Base-by-base conservation (phyloP, 164 flowering plant genomes). In the Taxillus chinensis region DNA sequence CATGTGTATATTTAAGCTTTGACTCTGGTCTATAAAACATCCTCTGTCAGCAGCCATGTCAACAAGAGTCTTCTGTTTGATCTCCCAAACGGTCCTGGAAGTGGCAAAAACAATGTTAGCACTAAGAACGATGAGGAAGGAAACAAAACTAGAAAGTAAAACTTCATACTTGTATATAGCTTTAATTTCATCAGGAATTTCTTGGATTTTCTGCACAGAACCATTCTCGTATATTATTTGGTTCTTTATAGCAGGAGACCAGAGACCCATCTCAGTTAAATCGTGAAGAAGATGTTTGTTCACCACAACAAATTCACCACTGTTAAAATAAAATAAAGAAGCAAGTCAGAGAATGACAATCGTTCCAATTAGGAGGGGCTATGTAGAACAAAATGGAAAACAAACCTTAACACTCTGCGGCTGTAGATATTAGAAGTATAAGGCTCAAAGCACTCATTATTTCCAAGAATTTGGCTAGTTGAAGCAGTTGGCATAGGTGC, bases 401-500 rank as follows among this genome's bases (percentile, higher is more conserved):
- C 68, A 72, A 66, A 92, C 96, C 98, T 93, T 60, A 93, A 67
- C 64, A 93, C 99, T 73, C 99, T 80, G 61, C 97, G 89, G 63
- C 87, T 88, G 71, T 93, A 93, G 63, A 93, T 90, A 58, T 93
- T 93, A 62, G 97, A 93, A 63, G 99, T 93, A 65, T 93, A 93
- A 55, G 97, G 99, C 74, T 93, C 99, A 77, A 93, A 93, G 68
- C 99, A 93, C 66, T 93, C 99, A 69, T 93, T 93, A 70, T 93
- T 93, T 55, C 99, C 99, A 69, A 93, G 91, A 69, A 93, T 89
- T 75, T 93, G 99, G 72, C 97, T 93, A 63, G 99, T 93, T 64
- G 99, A 93, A 59, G 99, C 99, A 76, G 99, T 93, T 8, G 99
- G 99, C 99, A 91, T 93, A 7, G 95, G 96, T 27, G 96, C 95